These are phyloP conservation scores for Erucastrum elatum DNA, from an alignment of 345 rosid species.

Conservation along the genomic window DNA sequence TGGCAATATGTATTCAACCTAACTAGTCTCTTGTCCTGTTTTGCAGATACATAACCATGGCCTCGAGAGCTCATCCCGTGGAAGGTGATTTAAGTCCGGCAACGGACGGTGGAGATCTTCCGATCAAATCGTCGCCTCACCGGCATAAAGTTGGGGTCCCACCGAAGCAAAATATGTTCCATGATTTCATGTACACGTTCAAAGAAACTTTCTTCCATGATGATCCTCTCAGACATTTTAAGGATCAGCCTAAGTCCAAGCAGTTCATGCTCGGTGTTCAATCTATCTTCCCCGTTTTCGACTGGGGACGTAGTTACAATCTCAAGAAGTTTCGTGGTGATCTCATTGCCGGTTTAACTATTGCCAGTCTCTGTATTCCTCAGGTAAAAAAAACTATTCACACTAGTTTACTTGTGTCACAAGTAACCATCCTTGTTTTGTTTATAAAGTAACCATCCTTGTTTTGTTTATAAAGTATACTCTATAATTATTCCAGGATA, in stretches of 20 bases:
- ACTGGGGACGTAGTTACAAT: slow-evolving; percentile 71
- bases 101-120: slow-evolving; percentile 42
- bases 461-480: slow-evolving; percentile 8
- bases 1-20: neutral
- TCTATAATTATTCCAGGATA: slow-evolving; percentile 56
- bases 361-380: slow-evolving; percentile 98
- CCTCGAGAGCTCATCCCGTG: slow-evolving; percentile 37
- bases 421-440: slow-evolving; percentile 9
- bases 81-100: slow-evolving; percentile 38
- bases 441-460: slow-evolving; percentile 3
- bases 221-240: slow-evolving; percentile 80
- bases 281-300: slow-evolving; percentile 78
- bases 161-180: slow-evolving; percentile 69
- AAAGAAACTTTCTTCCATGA: slow-evolving; percentile 87
- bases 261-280: slow-evolving; percentile 65
- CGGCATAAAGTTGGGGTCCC: slow-evolving; percentile 79
- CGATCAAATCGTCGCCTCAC: slow-evolving; percentile 38
- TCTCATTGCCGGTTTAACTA: slow-evolving; percentile 84
- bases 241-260: slow-evolving; percentile 65
- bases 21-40: neutral
- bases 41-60: slow-evolving; percentile 35
- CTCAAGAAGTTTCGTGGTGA: slow-evolving; percentile 70
- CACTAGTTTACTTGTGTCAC: slow-evolving; percentile 14
- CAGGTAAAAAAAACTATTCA: slow-evolving; percentile 51
- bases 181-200: slow-evolving; percentile 54